Percentiles rank a stretch among this genome's conserved stretches.
phyloP scores from a whole-genome alignment of 257 asterid species.

The Fraxinus quadrangulata region DNA sequence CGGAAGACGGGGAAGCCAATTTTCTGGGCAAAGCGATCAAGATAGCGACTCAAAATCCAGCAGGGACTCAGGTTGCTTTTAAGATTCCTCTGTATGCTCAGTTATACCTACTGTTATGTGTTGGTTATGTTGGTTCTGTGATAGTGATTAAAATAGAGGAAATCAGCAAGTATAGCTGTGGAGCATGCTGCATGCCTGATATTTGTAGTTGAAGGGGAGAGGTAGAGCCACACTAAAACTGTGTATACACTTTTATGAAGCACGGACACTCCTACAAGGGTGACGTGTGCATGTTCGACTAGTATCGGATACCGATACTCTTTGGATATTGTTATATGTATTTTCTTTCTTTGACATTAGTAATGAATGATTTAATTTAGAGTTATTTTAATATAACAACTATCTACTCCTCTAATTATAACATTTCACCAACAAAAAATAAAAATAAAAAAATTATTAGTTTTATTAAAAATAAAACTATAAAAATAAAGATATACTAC shows the following conservation, averaged over 20 bases:
- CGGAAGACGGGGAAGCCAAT: conserved; percentile 84
- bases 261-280: background rate
- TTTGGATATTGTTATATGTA: background rate
- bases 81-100: conserved; percentile 13
- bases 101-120: background rate
- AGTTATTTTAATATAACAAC: no score
- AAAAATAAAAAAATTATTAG: background rate
- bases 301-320: background rate
- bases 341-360: background rate
- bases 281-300: background rate
- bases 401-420: background rate
- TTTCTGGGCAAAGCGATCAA: conserved; percentile 65
- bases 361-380: background rate
- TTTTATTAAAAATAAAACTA: background rate
- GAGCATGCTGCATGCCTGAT: conserved; percentile 10
- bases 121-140: background rate
- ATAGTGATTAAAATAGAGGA: background rate
- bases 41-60: conserved; percentile 78
- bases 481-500: background rate
- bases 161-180: background rate
- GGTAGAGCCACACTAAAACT: background rate
- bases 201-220: conserved; percentile 21
- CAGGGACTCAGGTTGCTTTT: conserved; percentile 69
- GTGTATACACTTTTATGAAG: background rate
- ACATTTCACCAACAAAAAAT: background rate